Base-by-base conservation (phyloP, 2,329 filamentous ascomycete genomes). In the Seiridium unicorne region DNA sequence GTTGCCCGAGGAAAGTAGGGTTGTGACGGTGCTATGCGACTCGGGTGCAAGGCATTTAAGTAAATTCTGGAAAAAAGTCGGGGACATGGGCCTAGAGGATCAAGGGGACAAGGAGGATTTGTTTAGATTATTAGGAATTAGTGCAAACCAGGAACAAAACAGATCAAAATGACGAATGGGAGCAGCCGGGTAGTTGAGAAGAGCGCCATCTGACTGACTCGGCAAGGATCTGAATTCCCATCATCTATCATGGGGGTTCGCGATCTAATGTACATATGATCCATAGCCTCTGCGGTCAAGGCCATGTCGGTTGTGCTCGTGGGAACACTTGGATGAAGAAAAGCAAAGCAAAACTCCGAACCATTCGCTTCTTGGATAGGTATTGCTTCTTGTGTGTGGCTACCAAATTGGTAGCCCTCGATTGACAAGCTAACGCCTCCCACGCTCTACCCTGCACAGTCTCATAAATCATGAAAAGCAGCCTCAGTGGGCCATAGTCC, bases 21-120 rank as follows among this genome's bases (percentile, higher is more conserved):
- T 96, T 47, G 90, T 93, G n/a, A 95, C 92, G 0, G 80, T 96
- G n/a, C 77, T 95, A 6, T 95, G 91, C 73, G 92, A 96, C 76
- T 87, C 85, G n/a, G 90, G 92, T n/a, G 87, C 87, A 8, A 82
- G 92, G 64, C 91, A 95, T 74, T 74, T 95, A 56, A 93, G 89
- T 76, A 94, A 93, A 74, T 93, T 96, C 71, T 95, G 90, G 89
- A 90, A 89, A 69, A 81, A 83, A 63, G 85, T 92, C 57, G 89
- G 85, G 31, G 84, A 88, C 56, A 79, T 90, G 72, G 89, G 88
- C 3, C 76, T 91, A 31, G 86, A 90, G 62, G 78, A 84, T 36
- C 85, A 89, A 51, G 74, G 56, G 68, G 76, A 62, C 70, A 70
- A 68, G 31, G 69, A 72, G 70, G 75, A 85, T 66, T 63, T 89